These are phyloP conservation scores for Trypanosomatidae sp. DNA, from an alignment of 208 protist genomes.

Conservation along the genomic window DNA sequence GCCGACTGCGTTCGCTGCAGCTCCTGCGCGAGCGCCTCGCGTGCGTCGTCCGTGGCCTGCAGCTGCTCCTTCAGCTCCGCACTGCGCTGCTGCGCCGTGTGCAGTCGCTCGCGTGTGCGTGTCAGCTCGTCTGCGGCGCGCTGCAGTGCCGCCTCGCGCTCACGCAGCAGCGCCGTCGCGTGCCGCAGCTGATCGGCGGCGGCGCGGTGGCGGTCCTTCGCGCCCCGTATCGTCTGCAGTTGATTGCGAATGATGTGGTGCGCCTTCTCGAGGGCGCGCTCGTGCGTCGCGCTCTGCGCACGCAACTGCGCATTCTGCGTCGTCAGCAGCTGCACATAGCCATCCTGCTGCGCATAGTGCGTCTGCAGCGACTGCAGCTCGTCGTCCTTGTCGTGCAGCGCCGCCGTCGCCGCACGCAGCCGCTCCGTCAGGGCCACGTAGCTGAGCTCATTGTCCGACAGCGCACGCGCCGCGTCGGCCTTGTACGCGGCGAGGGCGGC, in stretches of 20 bases:
- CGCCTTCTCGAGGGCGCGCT: constrained; percentile 48
- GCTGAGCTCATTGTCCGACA: constrained; percentile 69
- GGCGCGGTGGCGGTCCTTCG: constrained; percentile 43
- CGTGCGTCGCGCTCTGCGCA: constrained; percentile 15
- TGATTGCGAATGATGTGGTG: constrained; percentile 83
- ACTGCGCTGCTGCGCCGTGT: constrained; percentile 28
- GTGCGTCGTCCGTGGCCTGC: constrained; percentile 34
- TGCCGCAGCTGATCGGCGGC: constrained; percentile 38
- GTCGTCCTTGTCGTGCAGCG: constrained; percentile 36
- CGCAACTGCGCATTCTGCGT: constrained; percentile 54
- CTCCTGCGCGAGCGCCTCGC: constrained; percentile 48
- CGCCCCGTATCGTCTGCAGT: constrained; percentile 45
- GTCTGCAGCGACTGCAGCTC: constrained; percentile 44
- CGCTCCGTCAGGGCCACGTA: constrained; percentile 63
- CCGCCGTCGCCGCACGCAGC: constrained; percentile 20
- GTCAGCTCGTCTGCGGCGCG: constrained; percentile 33
- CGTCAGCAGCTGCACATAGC: constrained; percentile 56
- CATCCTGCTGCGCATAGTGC: constrained; percentile 64
- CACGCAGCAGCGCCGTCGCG: constrained; percentile 35
- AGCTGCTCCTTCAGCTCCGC: constrained; percentile 57
- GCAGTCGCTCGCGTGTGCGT: constrained; percentile 13
- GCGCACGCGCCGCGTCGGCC: constrained; percentile 27
- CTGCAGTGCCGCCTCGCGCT: constrained; percentile 19
- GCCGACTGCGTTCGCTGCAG: constrained; percentile 65
- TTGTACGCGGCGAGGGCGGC: constrained; percentile 42